phyloP scores from a whole-genome alignment of 1,284 basidiomycete species.

The Austroboletus novae-zelandiae region DNA sequence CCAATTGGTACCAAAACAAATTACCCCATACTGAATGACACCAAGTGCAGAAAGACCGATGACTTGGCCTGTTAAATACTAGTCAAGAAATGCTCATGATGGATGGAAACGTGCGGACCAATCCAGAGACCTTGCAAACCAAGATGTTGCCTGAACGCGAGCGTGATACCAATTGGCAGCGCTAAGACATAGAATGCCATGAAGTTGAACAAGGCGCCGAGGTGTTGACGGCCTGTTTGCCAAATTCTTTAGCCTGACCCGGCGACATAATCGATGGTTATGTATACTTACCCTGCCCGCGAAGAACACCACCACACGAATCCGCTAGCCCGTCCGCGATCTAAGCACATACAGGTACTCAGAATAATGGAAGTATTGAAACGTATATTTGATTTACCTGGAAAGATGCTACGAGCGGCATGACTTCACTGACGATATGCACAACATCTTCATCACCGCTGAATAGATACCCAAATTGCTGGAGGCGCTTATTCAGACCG shows the following conservation, averaged over 20 bases:
- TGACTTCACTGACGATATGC: constrained; percentile 61
- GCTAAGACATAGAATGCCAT: constrained; percentile 77
- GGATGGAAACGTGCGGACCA: constrained; percentile 34
- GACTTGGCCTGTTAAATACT: constrained; percentile 55
- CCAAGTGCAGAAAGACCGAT: constrained; percentile 72
- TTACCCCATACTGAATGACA: constrained; percentile 60
- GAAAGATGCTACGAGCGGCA: constrained; percentile 79
- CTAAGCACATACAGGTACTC: constrained; percentile 21
- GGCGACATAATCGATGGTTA: neutral
- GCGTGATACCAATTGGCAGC: constrained; percentile 64
- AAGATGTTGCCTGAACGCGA: constrained; percentile 56
- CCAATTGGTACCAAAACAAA: constrained; percentile 69
- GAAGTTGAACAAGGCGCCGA: constrained; percentile 72
- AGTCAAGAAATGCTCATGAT: neutral
- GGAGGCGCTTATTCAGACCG: neutral
- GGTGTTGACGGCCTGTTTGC: constrained; percentile 61
- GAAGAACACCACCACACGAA: constrained; percentile 68
- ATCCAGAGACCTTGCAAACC: constrained; percentile 73
- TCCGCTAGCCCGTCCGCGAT: constrained; percentile 72
- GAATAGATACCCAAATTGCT: constrained; percentile 63
- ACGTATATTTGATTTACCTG: constrained; percentile 44
- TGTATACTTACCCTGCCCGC: constrained; percentile 53
- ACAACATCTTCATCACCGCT: constrained; percentile 65
- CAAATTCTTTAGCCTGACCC: constrained; percentile 2
- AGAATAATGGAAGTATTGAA: neutral